phyloP scores from a whole-genome alignment of 23 red algal genomes.

The Chondrus crispus region DNA sequence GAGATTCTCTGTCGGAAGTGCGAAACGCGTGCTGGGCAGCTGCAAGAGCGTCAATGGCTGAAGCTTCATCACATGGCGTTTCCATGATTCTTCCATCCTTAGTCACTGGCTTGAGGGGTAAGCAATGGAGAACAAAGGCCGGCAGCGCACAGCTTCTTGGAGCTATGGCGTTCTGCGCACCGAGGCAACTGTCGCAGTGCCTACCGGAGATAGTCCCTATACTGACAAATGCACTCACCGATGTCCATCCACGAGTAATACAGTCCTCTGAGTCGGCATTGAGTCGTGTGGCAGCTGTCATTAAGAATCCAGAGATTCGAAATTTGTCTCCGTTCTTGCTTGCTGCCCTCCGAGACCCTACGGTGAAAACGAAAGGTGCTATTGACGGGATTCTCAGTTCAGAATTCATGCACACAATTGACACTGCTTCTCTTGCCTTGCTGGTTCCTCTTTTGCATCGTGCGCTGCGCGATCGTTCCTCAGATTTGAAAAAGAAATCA shows the following conservation, averaged over 20 bases:
- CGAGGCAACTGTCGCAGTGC: constrained; percentile 78
- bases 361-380: constrained; percentile 63
- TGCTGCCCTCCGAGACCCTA: constrained; percentile 77
- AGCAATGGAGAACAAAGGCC: constrained; percentile 85
- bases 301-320: constrained; percentile 82
- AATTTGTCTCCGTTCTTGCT: constrained; percentile 73
- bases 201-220: constrained; percentile 89
- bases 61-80: constrained; percentile 77
- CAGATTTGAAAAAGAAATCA: constrained; percentile 82
- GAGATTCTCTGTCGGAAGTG: constrained; percentile 74
- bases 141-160: constrained; percentile 82
- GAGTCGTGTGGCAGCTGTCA: constrained; percentile 83
- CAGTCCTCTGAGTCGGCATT: constrained; percentile 72
- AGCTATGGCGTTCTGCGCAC: constrained; percentile 89
- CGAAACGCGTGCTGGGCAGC: constrained; percentile 77
- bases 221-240: constrained; percentile 77
- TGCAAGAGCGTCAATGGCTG: constrained; percentile 81
- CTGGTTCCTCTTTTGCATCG: constrained; percentile 89
- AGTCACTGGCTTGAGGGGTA: constrained; percentile 62
- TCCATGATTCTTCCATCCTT: constrained; percentile 75
- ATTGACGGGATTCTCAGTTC: constrained; percentile 92
- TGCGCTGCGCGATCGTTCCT: constrained; percentile 72
- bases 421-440: constrained; percentile 80
- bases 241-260: constrained; percentile 94
- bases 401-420: constrained; percentile 85